A percentile compares a stretch with the other conserved stretches of the same genome.
These are phyloP conservation scores for Annona cherimola DNA, from an alignment of 164 flowering plant species.

Conservation along the genomic window DNA sequence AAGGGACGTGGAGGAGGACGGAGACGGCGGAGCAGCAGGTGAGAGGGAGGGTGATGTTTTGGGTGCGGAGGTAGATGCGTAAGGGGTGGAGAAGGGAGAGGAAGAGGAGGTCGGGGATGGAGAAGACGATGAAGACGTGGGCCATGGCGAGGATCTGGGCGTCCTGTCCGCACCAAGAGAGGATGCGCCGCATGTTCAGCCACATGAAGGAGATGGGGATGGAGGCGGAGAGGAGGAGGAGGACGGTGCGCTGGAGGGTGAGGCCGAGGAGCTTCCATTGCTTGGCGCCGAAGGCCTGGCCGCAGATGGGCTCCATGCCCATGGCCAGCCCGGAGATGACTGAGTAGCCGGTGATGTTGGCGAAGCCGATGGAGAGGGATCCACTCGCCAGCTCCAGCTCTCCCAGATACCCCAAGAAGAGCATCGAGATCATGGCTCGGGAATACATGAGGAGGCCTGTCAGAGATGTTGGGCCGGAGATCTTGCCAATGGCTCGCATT, in stretches of 20 bases:
- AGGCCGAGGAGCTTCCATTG: conserved; percentile 71
- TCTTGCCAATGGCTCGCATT: conserved; percentile 68
- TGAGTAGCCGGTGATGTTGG: conserved; percentile 95
- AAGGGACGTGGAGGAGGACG: conserved; percentile 71
- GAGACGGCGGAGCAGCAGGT: conserved; percentile 81
- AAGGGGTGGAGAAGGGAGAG: conserved; percentile 90
- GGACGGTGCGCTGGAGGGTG: conserved; percentile 74
- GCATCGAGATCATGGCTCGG: conserved; percentile 89
- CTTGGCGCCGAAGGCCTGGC: conserved; percentile 85
- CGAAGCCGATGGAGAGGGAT: conserved; percentile 83
- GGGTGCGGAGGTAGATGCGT: conserved; percentile 72
- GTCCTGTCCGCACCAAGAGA: conserved; percentile 77
- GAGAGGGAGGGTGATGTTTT: conserved; percentile 68
- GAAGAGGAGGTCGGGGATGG: conserved; percentile 89
- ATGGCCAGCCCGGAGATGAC: conserved; percentile 85
- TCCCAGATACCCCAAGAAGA: conserved; percentile 83
- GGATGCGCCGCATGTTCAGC: conserved; percentile 77
- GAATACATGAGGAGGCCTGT: conserved; percentile 77
- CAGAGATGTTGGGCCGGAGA: conserved; percentile 73
- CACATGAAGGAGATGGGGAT: conserved; percentile 83
- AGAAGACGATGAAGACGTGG: conserved; percentile 60
- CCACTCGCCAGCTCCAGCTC: conserved; percentile 93
- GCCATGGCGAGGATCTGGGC: conserved; percentile 58
- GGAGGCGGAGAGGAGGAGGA: conserved; percentile 67
- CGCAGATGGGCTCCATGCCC: conserved; percentile 99